Percentiles rank a stretch among this genome's conserved stretches.
Conservation (phyloP, 495 filamentous ascomycete species). For the Podospora tetraspora region DNA sequence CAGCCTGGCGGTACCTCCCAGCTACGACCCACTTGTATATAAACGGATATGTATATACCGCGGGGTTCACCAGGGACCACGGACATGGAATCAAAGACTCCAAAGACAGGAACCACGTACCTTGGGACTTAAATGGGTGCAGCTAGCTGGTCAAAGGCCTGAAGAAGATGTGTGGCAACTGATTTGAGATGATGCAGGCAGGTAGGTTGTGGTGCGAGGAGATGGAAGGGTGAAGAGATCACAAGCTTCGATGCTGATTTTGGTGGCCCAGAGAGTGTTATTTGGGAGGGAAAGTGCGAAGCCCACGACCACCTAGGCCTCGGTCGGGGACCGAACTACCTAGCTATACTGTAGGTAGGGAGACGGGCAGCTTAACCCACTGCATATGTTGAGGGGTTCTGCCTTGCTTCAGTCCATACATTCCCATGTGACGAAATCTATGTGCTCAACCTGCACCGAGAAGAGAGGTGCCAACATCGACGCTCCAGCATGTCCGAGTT, state of each 20-base stretch:
- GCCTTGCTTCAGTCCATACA: too few species aligned
- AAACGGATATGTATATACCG: neutral
- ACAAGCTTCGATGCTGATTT: neutral
- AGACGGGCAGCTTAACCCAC: too few species aligned
- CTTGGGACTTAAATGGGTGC: neutral
- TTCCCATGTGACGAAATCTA: neutral
- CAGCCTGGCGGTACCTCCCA: neutral
- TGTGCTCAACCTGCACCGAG: too few species aligned
- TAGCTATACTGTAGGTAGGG: too few species aligned
- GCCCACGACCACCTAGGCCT: too few species aligned
- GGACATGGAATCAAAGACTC: neutral
- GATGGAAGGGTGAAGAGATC: neutral
- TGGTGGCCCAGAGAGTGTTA: neutral
- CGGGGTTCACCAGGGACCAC: neutral
- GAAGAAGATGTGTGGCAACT: neutral
- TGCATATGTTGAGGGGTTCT: too few species aligned
- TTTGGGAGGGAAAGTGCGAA: too few species aligned
- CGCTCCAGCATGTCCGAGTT: too few species aligned
- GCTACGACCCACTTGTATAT: neutral
- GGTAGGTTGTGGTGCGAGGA: too few species aligned
- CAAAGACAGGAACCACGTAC: neutral
- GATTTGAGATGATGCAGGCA: too few species aligned
- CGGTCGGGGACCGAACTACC: too few species aligned
- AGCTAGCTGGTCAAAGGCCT: neutral
- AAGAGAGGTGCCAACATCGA: too few species aligned